phyloP scores from a whole-genome alignment of 192 early-diverging fungal species.

The Mortierella hygrophila region DNA sequence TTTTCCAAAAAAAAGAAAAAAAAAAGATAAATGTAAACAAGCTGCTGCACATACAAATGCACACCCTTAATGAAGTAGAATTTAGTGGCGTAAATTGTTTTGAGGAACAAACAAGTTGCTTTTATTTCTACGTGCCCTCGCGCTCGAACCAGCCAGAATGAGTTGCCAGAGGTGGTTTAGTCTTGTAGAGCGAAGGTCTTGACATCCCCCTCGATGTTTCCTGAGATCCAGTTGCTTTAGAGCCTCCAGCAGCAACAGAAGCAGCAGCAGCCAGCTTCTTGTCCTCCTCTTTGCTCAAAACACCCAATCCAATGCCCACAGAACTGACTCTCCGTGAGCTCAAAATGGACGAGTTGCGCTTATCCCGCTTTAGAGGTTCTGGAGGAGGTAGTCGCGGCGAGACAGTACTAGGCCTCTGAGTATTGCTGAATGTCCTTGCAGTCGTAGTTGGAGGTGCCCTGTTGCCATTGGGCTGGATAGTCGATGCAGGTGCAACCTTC shows the following conservation, averaged over 20 bases:
- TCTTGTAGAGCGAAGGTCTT: slow-evolving; percentile 21
- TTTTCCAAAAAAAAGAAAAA: not conserved
- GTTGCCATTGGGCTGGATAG: not conserved
- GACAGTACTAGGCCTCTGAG: slow-evolving; percentile 29
- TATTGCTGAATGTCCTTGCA: slow-evolving; percentile 47
- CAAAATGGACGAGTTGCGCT: slow-evolving; percentile 52
- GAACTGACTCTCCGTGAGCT: slow-evolving; percentile 49
- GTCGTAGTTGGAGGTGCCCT: slow-evolving; percentile 14
- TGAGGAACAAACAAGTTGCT: too few relatives aligned
- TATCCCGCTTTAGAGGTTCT: slow-evolving; percentile 43
- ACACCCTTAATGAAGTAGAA: not conserved
- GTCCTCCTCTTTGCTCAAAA: slow-evolving; percentile 43
- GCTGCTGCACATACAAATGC: not conserved
- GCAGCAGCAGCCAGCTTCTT: slow-evolving; percentile 5
- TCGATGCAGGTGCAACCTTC: not conserved
- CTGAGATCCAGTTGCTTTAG: not conserved
- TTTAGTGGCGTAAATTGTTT: not conserved
- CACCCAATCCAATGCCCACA: slow-evolving; percentile 48
- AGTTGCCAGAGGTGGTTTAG: slow-evolving; percentile 10
- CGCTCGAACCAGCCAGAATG: slow-evolving; percentile 34
- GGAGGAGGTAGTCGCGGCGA: slow-evolving; percentile 32
- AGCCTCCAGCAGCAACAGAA: not conserved
- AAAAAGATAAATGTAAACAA: slow-evolving; percentile 26
- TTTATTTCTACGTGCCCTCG: not conserved
- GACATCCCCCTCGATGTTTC: not conserved